Evolutionary conservation across 2,329 filamentous ascomycete genomes (phyloP), one percentile per base, ranked within the genome.

Genomic region (Neofusicoccum kwambonambiense): DNA sequence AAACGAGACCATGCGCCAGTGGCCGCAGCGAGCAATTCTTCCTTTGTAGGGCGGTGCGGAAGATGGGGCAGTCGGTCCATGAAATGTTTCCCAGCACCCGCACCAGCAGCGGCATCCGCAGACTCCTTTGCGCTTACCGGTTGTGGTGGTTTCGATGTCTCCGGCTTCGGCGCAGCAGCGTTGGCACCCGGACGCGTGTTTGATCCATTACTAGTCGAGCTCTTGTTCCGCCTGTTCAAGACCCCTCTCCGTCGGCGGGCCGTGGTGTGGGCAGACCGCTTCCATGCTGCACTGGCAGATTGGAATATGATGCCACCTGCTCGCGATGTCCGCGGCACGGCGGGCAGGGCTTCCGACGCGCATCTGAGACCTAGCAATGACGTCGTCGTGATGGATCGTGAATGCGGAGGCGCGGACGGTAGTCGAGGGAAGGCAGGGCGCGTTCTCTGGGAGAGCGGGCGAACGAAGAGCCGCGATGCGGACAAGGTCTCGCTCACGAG

Each of bases 1-100:
- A 97, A 78, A 56, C 95, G 87, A 68, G 96, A 90, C 89, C 92
- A 95, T 76, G 98, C 97, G 1, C 93, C 93, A 22, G 89, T 97
- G 41, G 95, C 93, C 4, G 95, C 94, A 19, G 91, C 90, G 41
- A 99, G 83, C 34, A 99, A 84, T 77, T 99, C 95, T 75, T 97
- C 93, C 74, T 96, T 97, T 7, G 90, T 94, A 4, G 95, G 94
- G 19, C 93, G 86, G 80, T 97, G 86, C 42, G 89, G 76, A 27
- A 89, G 86, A 61, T 78, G 73, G 8, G 77, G 77, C 15, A 84
- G 77, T 67, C 85, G 84, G 70, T 88, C 81, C 67, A 87, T 82
- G 34, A 90, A 75, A 66, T 83, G 78, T 64, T 80, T 79, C 45
- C 73, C 70, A 19, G 75, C 67, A 4, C 70, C 63, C 17, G 66